These are phyloP conservation scores for Sonneratia alba DNA, from an alignment of 345 rosid genomes.

Conservation along the genomic window DNA sequence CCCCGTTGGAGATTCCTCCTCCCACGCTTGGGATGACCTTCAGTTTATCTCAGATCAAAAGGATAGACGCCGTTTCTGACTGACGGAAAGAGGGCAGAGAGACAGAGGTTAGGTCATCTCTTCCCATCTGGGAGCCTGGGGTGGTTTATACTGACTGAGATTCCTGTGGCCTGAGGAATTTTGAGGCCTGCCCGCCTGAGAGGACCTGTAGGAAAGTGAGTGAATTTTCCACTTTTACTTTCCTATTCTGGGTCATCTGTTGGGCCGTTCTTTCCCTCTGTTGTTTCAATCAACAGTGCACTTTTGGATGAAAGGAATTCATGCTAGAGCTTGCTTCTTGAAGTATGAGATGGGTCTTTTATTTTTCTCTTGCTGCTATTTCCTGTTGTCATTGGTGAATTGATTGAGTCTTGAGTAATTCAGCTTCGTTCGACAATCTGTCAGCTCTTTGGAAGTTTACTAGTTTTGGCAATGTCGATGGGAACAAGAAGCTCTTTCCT, in stretches of 20 bases:
- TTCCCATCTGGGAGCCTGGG: background rate
- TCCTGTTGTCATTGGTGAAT: background rate
- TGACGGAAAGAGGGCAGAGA: background rate
- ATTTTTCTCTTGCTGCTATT: background rate
- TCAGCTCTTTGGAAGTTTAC: background rate
- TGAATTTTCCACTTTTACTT: background rate
- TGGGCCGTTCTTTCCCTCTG: background rate
- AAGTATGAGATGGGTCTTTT: background rate
- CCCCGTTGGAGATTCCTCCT: constrained; percentile 1
- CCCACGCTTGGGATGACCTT: background rate
- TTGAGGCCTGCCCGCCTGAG: background rate
- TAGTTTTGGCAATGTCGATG: background rate
- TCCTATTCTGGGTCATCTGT: background rate
- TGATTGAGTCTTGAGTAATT: background rate
- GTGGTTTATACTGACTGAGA: background rate
- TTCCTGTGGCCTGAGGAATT: background rate
- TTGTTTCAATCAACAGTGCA: background rate
- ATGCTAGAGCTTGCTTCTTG: background rate
- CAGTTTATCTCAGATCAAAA: background rate
- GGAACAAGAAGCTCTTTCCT: background rate
- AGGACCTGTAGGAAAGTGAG: background rate
- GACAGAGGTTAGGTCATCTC: background rate
- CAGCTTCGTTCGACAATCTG: background rate
- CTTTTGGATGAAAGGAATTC: background rate
- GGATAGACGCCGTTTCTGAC: background rate